phyloP scores from a whole-genome alignment of 2,329 filamentous ascomycete genomes.

The Xylaria hypoxylon region DNA sequence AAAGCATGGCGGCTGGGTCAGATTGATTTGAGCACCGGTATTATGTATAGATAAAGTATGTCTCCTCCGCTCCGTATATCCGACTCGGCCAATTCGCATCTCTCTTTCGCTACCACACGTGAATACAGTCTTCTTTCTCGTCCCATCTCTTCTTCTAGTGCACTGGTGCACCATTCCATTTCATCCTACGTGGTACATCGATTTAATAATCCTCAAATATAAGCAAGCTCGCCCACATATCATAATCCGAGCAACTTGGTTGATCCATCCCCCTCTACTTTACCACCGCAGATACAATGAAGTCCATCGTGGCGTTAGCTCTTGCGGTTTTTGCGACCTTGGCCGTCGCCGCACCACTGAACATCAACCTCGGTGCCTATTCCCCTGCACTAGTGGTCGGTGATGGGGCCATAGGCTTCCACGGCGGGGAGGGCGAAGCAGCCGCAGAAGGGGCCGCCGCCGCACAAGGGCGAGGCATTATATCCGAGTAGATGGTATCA shows the following conservation, averaged over 20 bases:
- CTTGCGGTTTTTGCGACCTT: constrained; percentile 48
- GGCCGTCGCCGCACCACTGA: constrained; percentile 50
- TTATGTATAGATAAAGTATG: constrained; percentile 14
- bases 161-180: constrained; percentile 45
- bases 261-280: not conserved
- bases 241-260: not conserved
- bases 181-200: constrained; percentile 40
- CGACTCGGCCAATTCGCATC: constrained; percentile 36
- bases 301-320: constrained; percentile 46
- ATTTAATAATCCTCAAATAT: not conserved
- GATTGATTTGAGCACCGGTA: not conserved
- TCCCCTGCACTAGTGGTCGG: constrained; percentile 53
- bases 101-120: constrained; percentile 28
- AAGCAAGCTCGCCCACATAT: not conserved
- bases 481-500: not conserved
- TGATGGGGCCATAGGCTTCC: constrained; percentile 61
- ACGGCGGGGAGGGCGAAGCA: constrained; percentile 38
- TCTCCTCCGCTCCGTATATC: constrained; percentile 32
- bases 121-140: not conserved
- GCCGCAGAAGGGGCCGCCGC: constrained; percentile 38
- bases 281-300: constrained; percentile 38
- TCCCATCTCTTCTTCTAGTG: constrained; percentile 28
- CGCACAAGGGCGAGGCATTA: constrained; percentile 6
- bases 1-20: not conserved
- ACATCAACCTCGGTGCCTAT: constrained; percentile 54